Base-by-base conservation (phyloP, 345 rosid genomes). In the Sisymbrium irio region DNA sequence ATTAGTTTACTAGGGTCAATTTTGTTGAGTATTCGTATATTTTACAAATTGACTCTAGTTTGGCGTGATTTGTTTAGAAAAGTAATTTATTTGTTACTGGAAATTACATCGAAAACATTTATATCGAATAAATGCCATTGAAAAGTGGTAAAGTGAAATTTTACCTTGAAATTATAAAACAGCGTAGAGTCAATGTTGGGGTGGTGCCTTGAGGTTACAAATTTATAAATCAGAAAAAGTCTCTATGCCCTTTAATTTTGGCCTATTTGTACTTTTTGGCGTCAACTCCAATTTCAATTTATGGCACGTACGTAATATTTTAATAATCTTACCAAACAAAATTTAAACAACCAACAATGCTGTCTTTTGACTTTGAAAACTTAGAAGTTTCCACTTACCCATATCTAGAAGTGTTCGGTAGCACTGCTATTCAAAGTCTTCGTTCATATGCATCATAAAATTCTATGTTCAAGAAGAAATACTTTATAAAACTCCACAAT, bases 311-410 rank as follows among this genome's bases (percentile, higher is more conserved):
- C 65, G 50, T 65, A 28, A 17, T 42, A 69, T 45, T 68, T 30
- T 75, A 60, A 17, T 51, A 67, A 17, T 41, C 17, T 14, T 53
- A 53, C 67, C 51, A 49, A 42, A 33, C 2, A 35, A 76, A 62
- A 51, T 62, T 76, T 54, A 71, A 76, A 55, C 17, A 76, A 76
- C 79, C 79, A 62, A 76, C 59, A 76, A 44, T 69, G 58, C 62
- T 76, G 75, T 69, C 75, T 76, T 33, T 76, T 76, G 75, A 62
- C 75, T 62, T 69, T 36, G 40, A 53, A 69, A 62, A 25, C 3
- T 62, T 22, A 55, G 27, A 75, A 68, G 65, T 62, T 69, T 69
- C 79, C 79, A 68, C 40, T 51, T 61, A 45, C 49, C 64, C 49
- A 68, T 50, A 42, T 42, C 41, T 61, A 61, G 49, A 75, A 51